Evolutionary conservation across 2,329 filamentous ascomycete genomes (phyloP).

Genomic region (Phoma sp.): DNA sequence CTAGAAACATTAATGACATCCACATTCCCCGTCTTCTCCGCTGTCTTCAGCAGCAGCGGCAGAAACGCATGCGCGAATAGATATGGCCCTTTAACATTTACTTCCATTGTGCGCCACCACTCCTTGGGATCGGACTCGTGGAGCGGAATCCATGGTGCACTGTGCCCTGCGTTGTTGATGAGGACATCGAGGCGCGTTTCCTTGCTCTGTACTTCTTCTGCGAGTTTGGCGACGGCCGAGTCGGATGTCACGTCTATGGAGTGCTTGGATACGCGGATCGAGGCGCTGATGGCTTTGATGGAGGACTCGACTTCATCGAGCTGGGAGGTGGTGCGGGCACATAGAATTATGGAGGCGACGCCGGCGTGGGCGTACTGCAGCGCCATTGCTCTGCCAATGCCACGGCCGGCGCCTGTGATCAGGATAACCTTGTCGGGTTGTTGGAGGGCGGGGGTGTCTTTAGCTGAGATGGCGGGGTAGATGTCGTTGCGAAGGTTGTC

Average conservation of each 20-base stretch:
- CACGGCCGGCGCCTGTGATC: constrained; percentile 62
- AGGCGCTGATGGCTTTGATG: constrained; percentile 48
- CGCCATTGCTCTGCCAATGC: constrained; percentile 61
- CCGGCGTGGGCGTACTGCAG: constrained; percentile 62
- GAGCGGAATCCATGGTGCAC: constrained; percentile 41
- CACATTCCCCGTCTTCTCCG: constrained; percentile 14
- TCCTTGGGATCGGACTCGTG: constrained; percentile 43
- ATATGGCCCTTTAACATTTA: constrained; percentile 60
- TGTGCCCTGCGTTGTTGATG: constrained; percentile 56
- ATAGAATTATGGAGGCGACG: constrained; percentile 60
- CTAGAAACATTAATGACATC: constrained; percentile 56
- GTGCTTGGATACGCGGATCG: constrained; percentile 53
- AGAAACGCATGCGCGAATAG: constrained; percentile 55
- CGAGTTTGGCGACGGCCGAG: constrained; percentile 46
- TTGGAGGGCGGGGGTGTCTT: constrained; percentile 45
- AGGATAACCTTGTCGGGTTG: constrained; percentile 53
- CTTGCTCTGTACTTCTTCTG: constrained; percentile 34
- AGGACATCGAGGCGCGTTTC: constrained; percentile 52
- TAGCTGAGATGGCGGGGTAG: constrained; percentile 59
- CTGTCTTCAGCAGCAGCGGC: constrained; percentile 46
- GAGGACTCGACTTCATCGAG: constrained; percentile 47
- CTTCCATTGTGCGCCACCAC: constrained; percentile 54
- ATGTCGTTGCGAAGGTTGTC: constrained; percentile 54
- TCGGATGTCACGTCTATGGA: constrained; percentile 53
- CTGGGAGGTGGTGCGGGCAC: constrained; percentile 54